A percentile compares a stretch with the other conserved stretches of the same genome.
phyloP scores from a whole-genome alignment of 2,329 filamentous ascomycete species.

The Sporothrix schenckii region DNA sequence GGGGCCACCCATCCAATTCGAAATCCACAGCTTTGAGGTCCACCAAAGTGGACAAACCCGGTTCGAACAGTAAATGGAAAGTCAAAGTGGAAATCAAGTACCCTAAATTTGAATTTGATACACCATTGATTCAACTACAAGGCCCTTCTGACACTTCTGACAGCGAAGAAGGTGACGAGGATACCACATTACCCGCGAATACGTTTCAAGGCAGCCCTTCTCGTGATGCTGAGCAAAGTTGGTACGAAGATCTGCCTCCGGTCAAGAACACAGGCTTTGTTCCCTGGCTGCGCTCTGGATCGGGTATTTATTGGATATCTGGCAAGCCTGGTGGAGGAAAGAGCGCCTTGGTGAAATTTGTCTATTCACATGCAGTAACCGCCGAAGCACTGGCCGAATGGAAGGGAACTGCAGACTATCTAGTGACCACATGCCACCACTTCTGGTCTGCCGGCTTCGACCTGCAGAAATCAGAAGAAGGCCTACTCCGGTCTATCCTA shows the following conservation, averaged over 20 bases:
- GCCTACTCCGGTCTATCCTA: not conserved
- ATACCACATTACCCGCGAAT: too few relatives aligned
- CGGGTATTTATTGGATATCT: not conserved
- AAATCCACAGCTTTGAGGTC: too few relatives aligned
- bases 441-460: not conserved
- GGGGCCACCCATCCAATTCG: too few relatives aligned
- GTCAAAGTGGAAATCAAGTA: too few relatives aligned
- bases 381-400: not conserved
- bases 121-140: too few relatives aligned
- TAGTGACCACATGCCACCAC: not conserved
- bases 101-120: too few relatives aligned
- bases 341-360: not conserved
- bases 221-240: not conserved
- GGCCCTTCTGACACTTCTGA: too few relatives aligned
- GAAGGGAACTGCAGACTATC: not conserved
- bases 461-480: not conserved
- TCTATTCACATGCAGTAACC: not conserved
- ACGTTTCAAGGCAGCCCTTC: not conserved
- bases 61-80: too few relatives aligned
- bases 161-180: too few relatives aligned
- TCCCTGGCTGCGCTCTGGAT: not conserved
- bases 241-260: not conserved
- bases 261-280: not conserved
- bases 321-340: not conserved
- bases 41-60: too few relatives aligned